These are phyloP conservation scores for Crithidia thermophila DNA, from an alignment of 208 protist genomes.

Conservation along the genomic window DNA sequence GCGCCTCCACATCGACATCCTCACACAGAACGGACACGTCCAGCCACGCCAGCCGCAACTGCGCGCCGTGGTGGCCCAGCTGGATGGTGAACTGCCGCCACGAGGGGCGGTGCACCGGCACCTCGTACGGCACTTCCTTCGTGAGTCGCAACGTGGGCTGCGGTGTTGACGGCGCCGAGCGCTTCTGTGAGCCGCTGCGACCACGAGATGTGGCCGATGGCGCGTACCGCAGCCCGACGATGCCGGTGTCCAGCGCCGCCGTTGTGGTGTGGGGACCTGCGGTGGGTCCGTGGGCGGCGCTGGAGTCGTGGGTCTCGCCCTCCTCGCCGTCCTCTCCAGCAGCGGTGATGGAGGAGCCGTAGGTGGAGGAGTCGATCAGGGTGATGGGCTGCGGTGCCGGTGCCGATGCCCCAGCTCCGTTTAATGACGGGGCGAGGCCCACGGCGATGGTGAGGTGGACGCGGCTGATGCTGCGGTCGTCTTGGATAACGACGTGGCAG, in stretches of 20 bases:
- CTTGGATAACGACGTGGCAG: constrained; percentile 66
- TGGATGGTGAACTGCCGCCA: constrained; percentile 51
- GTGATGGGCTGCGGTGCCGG: constrained; percentile 42
- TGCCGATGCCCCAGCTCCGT: not conserved
- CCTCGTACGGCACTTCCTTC: constrained; percentile 34
- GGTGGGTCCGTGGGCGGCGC: not conserved
- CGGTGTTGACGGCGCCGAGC: not conserved
- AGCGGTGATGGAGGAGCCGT: constrained; percentile 54
- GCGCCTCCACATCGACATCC: constrained; percentile 41
- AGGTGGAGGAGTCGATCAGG: constrained; percentile 75
- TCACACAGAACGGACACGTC: constrained; percentile 50
- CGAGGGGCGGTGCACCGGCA: constrained; percentile 35
- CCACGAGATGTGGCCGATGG: not conserved
- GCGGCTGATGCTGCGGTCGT: constrained; percentile 83
- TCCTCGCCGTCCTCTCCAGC: constrained; percentile 2
- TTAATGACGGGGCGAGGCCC: constrained; percentile 3
- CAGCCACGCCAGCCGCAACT: constrained; percentile 58
- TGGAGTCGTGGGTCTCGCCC: constrained; percentile 11
- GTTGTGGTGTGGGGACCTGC: not conserved
- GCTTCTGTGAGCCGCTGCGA: not conserved
- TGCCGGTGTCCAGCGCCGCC: constrained; percentile 6
- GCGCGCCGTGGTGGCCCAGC: constrained; percentile 58
- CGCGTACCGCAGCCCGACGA: constrained; percentile 25
- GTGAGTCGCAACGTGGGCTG: constrained; percentile 15
- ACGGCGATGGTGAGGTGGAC: constrained; percentile 65